A percentile compares a stretch with the other conserved stretches of the same genome.
These are phyloP conservation scores for Arctostaphylos glauca DNA, from an alignment of 148 eudicot species.

Conservation along the genomic window DNA sequence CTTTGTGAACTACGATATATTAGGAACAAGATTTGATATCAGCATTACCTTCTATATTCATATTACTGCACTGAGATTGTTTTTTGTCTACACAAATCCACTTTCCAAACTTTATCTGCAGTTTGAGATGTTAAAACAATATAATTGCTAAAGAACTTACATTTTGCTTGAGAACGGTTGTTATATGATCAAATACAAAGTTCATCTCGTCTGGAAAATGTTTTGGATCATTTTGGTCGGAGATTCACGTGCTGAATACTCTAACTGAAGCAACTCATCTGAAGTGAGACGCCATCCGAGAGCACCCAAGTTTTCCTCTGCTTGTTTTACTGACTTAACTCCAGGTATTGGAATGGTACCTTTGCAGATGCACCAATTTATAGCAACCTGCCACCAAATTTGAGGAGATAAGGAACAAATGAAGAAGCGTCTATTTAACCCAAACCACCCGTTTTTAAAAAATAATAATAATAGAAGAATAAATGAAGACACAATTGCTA, in stretches of 20 bases:
- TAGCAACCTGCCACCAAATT: constrained; percentile 59
- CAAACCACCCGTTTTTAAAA: too few relatives aligned
- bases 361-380: constrained; percentile 94
- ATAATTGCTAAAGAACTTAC: neutral
- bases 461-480: neutral
- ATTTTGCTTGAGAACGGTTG: neutral
- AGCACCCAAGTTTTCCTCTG: constrained; percentile 76
- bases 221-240: constrained; percentile 86
- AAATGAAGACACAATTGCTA: constrained; percentile 1
- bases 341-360: constrained; percentile 93
- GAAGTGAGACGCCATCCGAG: constrained; percentile 77
- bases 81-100: neutral
- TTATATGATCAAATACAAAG: neutral
- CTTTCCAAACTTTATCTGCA: neutral
- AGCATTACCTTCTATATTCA: neutral
- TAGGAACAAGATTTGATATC: neutral
- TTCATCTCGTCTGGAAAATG: constrained; percentile 76
- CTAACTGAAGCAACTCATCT: constrained; percentile 64
- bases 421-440: too few relatives aligned
- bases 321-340: constrained; percentile 76
- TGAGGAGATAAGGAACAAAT: too few relatives aligned
- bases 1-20: neutral
- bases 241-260: constrained; percentile 63
- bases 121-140: neutral
- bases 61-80: neutral